Evolutionary conservation across 768 basidiomycete species (phyloP), one percentile per base, ranked within the genome.

Genomic region (Boletus sp.): DNA sequence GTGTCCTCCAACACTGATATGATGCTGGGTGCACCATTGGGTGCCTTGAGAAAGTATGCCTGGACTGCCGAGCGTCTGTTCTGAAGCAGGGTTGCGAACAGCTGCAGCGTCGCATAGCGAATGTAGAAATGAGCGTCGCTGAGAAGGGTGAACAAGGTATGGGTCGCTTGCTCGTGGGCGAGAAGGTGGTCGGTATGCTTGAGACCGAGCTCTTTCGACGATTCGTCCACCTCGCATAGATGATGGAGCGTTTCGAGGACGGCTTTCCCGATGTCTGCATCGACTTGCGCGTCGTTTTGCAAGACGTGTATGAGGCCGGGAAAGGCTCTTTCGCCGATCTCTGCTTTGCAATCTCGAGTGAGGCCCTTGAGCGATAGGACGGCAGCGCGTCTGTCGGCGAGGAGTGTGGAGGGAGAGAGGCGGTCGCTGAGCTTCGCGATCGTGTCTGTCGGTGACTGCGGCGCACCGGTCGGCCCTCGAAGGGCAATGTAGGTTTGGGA

Each of bases 291-390:
- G 67, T 98, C 95, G 55, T 89, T 89, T 64, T 87, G 80, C 32
- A 98, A 75, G 32, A 92, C 88, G 29, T 88, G 85, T 4, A 97
- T 67, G 17, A 98, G 81, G 4, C 90, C 88, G 9, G 80, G 73
- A 8, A 98, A 77, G 1, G 93, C 89, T 44, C 79, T 78, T 56
- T 83, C 79, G 15, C 93, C 94, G 21, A 98, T 90, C 54, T 97
- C 92, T 55, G 85, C 79, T 69, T 90, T 95, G 77, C 89, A 93
- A 70, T 97, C 95, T 54, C 94, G 82, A 43, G 87, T 77, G 50
- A 98, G 84, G 21, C 95, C 96, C 69, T 98, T 98, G 60, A 99
- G 80, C 1, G 93, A 83, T 49, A 97, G 76, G n/a, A 99, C 88
- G 0, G 96, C 88, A 27, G 96, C 96, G 54, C 93, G 82, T 62